phyloP scores from a whole-genome alignment of 192 early-diverging fungal genomes.

The Phycomyces nitens region DNA sequence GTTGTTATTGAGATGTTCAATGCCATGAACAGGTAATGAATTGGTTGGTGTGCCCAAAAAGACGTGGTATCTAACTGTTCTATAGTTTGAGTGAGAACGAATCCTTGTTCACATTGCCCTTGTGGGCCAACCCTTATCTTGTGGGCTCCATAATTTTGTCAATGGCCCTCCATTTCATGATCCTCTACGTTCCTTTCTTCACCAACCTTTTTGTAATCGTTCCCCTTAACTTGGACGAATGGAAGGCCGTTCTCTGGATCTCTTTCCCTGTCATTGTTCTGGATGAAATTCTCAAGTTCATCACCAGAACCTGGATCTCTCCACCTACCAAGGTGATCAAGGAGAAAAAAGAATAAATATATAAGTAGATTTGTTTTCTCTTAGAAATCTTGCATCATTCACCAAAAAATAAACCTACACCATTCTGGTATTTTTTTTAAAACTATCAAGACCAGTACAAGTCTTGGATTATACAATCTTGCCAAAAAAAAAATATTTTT shows the following conservation, averaged over 20 bases:
- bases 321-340: conserved; percentile 22
- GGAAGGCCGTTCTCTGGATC: conserved; percentile 86
- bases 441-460: too few species aligned
- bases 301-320: conserved; percentile 34
- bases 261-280: conserved; percentile 88
- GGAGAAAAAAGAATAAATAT: conserved; percentile 25
- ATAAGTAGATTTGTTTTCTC: not conserved
- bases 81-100: conserved; percentile 87
- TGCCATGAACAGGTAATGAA: conserved; percentile 81
- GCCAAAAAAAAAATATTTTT: too few species aligned
- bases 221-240: conserved; percentile 83
- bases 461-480: too few species aligned
- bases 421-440: too few species aligned
- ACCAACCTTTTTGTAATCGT: conserved; percentile 86
- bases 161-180: conserved; percentile 93
- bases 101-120: conserved; percentile 82
- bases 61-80: too few species aligned
- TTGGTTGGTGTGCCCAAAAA: not conserved
- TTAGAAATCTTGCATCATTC: not conserved
- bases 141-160: conserved; percentile 79
- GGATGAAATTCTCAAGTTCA: conserved; percentile 86
- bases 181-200: conserved; percentile 98
- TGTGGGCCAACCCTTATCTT: conserved; percentile 90
- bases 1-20: conserved; percentile 99
- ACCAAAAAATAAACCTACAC: too few species aligned